Conservation (phyloP, 2,329 filamentous ascomycete species). For the Colletotrichum gloeosporioides region DNA sequence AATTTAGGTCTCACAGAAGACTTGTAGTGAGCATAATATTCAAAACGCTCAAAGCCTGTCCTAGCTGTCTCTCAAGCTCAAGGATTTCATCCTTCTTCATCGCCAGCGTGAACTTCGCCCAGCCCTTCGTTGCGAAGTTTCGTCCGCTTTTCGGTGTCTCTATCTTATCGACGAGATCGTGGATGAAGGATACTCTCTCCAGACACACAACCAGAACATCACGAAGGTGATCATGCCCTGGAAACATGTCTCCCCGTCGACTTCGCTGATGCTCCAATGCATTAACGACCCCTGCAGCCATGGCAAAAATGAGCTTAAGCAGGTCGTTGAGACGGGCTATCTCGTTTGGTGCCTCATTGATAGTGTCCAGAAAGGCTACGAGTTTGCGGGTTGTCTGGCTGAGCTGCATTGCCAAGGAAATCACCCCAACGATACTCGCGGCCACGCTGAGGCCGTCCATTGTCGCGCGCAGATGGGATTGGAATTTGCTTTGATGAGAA, state of each 20-base stretch:
- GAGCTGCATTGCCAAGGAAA: neutral
- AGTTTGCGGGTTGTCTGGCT: neutral
- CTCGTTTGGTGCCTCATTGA: neutral
- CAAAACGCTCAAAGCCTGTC: no score
- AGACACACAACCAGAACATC: no score
- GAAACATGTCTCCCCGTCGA: accelerated
- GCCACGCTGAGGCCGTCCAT: neutral
- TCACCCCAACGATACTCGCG: neutral
- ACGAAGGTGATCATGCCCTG: neutral
- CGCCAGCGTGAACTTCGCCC: no score
- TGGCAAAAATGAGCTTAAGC: neutral
- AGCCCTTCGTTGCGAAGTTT: no score
- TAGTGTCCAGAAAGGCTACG: neutral
- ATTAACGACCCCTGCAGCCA: neutral
- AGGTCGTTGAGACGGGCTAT: neutral
- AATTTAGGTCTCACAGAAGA: no score
- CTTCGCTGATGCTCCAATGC: neutral
- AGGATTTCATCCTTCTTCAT: no score
- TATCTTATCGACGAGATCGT: no score
- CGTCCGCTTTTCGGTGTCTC: no score
- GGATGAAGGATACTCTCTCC: no score
- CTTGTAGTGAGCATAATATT: no score
- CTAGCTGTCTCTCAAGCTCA: no score
- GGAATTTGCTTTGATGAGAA: accelerated
- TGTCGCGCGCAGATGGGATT: accelerated